Evolutionary conservation across 1,139 yeast species (phyloP).

Genomic region (Geotrichum klebahnii): DNA sequence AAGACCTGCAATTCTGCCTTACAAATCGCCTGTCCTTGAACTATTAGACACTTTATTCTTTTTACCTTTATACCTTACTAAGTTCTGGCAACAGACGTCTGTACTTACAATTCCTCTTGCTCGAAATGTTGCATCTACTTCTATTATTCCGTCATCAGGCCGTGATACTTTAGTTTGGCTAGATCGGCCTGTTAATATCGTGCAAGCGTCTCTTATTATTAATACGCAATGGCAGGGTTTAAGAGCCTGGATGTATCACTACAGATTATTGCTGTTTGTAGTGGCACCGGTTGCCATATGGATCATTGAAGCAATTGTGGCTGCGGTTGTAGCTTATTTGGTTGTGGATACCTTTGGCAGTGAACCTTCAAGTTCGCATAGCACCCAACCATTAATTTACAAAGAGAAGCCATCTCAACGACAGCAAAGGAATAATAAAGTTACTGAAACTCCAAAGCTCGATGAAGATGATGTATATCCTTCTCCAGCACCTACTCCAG

Average conservation of each 20-base stretch:
- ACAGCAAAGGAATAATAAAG: neutral
- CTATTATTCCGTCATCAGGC: neutral
- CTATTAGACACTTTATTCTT: constrained; percentile 31
- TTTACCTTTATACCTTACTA: constrained; percentile 35
- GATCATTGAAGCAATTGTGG: neutral
- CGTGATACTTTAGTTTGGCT: neutral
- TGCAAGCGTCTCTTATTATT: neutral
- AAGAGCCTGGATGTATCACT: constrained; percentile 10
- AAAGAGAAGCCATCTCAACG: neutral
- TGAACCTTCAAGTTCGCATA: neutral
- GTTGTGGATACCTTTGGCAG: constrained; percentile 1
- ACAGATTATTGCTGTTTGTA: constrained; percentile 1
- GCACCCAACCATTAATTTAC: neutral
- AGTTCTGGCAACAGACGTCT: constrained; percentile 26
- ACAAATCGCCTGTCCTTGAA: constrained; percentile 31
- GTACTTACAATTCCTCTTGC: constrained; percentile 12
- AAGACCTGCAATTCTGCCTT: constrained; percentile 36
- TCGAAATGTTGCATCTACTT: constrained; percentile 9
- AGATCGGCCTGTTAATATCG: constrained; percentile 9
- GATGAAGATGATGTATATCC: neutral
- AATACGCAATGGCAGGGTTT: constrained; percentile 7
- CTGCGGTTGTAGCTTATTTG: neutral
- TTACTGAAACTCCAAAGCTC: neutral
- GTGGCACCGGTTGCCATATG: constrained; percentile 6
- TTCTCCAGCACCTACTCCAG: constrained; percentile 8